phyloP scores from a whole-genome alignment of 257 asterid genomes.

The Cordia subcordata region DNA sequence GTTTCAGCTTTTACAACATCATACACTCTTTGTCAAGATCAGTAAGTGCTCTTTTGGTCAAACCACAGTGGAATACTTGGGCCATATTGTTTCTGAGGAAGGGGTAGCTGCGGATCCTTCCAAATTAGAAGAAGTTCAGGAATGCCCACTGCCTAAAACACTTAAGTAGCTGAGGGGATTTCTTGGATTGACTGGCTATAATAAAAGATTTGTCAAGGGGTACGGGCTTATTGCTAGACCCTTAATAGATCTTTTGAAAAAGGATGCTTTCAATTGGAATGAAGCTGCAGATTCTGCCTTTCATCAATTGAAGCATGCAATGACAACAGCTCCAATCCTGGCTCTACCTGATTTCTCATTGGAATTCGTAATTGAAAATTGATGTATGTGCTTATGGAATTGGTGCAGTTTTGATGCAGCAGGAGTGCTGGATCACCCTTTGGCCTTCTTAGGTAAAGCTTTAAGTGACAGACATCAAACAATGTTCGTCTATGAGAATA shows the following conservation, averaged over 20 bases:
- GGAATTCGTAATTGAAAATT: no score
- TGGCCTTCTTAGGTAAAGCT: constrained; percentile 1
- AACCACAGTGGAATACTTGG: neutral
- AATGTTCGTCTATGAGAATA: constrained; percentile 5
- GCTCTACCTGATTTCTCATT: no score
- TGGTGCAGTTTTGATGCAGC: neutral
- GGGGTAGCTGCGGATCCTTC: neutral
- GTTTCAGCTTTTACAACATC: no score
- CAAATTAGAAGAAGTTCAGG: neutral
- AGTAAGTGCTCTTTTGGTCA: neutral
- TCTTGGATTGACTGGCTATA: no score
- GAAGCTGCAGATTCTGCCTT: neutral
- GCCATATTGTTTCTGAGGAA: neutral
- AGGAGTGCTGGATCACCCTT: neutral
- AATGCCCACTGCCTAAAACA: neutral
- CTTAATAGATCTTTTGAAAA: no score
- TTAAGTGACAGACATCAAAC: neutral
- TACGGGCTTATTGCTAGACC: neutral
- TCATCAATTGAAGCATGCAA: no score
- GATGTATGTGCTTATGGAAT: neutral
- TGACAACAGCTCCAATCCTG: no score
- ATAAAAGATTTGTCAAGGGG: neutral
- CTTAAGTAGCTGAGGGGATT: neutral
- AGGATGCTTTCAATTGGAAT: no score
- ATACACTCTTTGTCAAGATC: neutral